phyloP scores from a whole-genome alignment of 2,329 filamentous ascomycete species.

The Nothophoma quercina region DNA sequence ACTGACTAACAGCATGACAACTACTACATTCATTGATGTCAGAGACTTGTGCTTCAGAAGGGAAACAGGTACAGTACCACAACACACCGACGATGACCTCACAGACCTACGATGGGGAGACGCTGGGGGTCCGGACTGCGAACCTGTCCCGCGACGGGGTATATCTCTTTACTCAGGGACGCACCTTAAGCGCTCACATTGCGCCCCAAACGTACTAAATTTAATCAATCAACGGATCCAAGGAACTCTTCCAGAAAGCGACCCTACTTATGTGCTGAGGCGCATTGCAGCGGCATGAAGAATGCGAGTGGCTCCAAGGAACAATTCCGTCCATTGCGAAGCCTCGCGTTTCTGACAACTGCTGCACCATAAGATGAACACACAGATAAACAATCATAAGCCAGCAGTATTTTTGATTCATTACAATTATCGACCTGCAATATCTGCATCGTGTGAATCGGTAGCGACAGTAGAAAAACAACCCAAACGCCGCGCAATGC shows the following conservation, averaged over 20 bases:
- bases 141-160: not conserved
- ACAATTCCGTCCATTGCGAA: no score
- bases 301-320: no score
- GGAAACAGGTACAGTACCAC: not conserved
- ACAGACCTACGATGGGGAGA: not conserved
- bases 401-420: slow-evolving; percentile 18
- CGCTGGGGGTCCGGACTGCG: not conserved
- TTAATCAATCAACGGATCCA: no score
- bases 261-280: no score
- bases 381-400: slow-evolving; percentile 10
- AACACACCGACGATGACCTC: not conserved
- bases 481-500: slow-evolving; percentile 32
- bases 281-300: no score
- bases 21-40: not conserved
- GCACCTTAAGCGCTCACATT: no score
- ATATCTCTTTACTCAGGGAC: slow-evolving; percentile 1
- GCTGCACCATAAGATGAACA: not conserved
- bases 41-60: not conserved
- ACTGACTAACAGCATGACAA: slow-evolving; percentile 5
- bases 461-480: slow-evolving; percentile 21
- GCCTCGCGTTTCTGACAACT: no score
- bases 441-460: slow-evolving; percentile 8
- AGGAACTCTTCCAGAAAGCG: no score
- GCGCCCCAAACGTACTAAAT: no score
- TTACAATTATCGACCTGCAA: slow-evolving; percentile 20